Evolutionary conservation across 2,329 filamentous ascomycete genomes (phyloP), one percentile per base, ranked within the genome.

Genomic region (Lojkania enalia): DNA sequence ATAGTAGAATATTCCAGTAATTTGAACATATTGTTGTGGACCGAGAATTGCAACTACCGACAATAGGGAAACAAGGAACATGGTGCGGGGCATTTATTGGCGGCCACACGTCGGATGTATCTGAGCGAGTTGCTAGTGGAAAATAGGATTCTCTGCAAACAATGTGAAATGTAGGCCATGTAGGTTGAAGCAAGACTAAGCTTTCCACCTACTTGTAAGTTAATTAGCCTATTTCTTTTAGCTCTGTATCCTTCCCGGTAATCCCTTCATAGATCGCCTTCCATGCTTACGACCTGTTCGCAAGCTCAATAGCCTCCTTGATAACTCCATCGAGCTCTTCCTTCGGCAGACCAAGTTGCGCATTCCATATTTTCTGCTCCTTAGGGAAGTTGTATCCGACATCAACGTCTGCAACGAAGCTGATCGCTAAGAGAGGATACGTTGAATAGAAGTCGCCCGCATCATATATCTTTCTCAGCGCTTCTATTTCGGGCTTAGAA

Each of bases 331-430:
- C 54, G 5, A 64, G 40, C 14, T 44, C 50, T 11, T 48, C 37
- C 25, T 42, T 45, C 7, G 56, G 53, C 20, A 63, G 32, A 4
- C 55, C 56, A 12, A 65, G 18, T 42, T 47, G 46, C 18, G 32
- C 38, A 25, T 63, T 63, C 54, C 55, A 61, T 1, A 64, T 19
- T 38, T 55, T 42, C 33, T 39, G 52, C 35, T 50, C 49, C 30
- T 46, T 42, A 12, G 33, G 33, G 38, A 60, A 63, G 25, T 60
- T 46, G 33, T 57, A 52, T 5, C 52, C 54, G 4, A 58, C 49
- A 42, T 63, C 50, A 3, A 61, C 39, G 46, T 63, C 57, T 1
- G 41, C 55, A 5, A 47, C 48, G 25, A 64, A 60, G 21, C 46
- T 57, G 6, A 55, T 14, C 11, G 50, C 45, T 7, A 60, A 12